Evolutionary conservation across 768 basidiomycete genomes (phyloP).

Genomic region (Mycena epipterygia): DNA sequence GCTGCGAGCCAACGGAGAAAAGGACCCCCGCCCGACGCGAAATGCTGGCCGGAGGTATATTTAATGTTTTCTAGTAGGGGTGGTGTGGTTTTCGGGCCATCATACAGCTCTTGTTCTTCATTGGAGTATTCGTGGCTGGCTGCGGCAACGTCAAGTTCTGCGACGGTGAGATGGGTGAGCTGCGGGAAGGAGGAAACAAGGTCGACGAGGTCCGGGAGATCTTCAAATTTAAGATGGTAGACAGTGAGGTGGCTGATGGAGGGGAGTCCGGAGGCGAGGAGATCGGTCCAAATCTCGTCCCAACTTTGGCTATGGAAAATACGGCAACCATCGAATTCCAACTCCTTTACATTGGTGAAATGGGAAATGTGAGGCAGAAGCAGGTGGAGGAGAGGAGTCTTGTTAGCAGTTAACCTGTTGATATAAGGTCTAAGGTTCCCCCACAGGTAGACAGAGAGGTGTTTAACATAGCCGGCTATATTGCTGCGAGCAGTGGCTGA

Average conservation of each 20-base stretch:
- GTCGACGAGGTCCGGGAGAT: constrained; percentile 29
- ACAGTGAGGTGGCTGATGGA: constrained; percentile 19
- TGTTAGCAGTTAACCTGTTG: constrained; percentile 1
- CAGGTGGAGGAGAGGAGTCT: constrained; percentile 19
- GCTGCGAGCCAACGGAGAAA: constrained; percentile 33
- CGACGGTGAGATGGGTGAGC: constrained; percentile 24
- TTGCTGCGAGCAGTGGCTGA: constrained; percentile 7
- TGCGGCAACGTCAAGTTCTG: constrained; percentile 28
- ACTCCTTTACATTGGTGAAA: constrained; percentile 25
- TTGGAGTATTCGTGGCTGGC: constrained; percentile 32
- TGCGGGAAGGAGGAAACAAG: constrained; percentile 27
- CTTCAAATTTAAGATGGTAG: constrained; percentile 20
- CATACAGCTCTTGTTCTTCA: constrained; percentile 29
- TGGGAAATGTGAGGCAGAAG: constrained; percentile 32
- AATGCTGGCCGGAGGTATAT: constrained; percentile 17
- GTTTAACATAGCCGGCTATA: constrained; percentile 22
- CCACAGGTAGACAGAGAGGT: constrained; percentile 21
- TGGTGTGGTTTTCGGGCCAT: constrained; percentile 23
- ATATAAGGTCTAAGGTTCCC: constrained; percentile 19
- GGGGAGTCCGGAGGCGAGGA: constrained; percentile 20
- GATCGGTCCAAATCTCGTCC: constrained; percentile 31
- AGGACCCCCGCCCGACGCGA: constrained; percentile 23
- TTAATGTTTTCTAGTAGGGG: neutral
- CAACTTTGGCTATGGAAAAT: constrained; percentile 10
- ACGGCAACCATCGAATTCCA: constrained; percentile 30